phyloP scores from a whole-genome alignment of 2,329 filamentous ascomycete species.

The Diaporthe eres region DNA sequence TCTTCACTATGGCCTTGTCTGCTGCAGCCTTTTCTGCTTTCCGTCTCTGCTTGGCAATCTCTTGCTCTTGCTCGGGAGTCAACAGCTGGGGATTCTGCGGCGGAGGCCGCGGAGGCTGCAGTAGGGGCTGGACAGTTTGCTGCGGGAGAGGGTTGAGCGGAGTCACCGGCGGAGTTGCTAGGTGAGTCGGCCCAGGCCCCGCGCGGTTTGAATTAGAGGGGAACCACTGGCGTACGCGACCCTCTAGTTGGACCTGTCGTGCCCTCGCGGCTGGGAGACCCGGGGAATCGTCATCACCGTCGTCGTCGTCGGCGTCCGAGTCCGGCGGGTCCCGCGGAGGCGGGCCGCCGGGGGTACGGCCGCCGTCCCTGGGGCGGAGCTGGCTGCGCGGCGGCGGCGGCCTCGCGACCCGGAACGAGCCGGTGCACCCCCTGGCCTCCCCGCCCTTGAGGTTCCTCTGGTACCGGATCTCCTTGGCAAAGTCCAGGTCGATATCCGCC shows the following conservation, averaged over 20 bases:
- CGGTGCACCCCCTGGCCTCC: neutral
- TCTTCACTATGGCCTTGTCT: neutral
- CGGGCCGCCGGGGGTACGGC: neutral
- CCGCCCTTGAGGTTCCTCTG: slow-evolving; percentile 17
- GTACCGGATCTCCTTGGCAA: neutral
- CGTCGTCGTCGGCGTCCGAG: neutral
- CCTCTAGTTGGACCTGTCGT: neutral
- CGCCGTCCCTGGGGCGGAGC: neutral
- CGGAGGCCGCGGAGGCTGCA: neutral
- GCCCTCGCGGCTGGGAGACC: neutral
- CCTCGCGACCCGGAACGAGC: neutral
- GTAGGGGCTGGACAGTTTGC: neutral
- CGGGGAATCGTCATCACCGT: neutral
- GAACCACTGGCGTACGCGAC: neutral
- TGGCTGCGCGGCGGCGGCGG: neutral
- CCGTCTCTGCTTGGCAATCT: neutral
- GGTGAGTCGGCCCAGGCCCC: neutral
- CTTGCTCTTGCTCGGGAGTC: neutral
- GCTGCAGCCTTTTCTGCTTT: neutral
- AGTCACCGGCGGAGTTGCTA: neutral
- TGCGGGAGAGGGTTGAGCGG: neutral
- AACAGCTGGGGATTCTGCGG: neutral
- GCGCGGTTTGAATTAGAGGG: neutral
- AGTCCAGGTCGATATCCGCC: slow-evolving; percentile 19
- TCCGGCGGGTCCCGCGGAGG: neutral